Conservation (phyloP, 1,284 basidiomycete genomes). For the Anthracocystis panici-leucophaei region DNA sequence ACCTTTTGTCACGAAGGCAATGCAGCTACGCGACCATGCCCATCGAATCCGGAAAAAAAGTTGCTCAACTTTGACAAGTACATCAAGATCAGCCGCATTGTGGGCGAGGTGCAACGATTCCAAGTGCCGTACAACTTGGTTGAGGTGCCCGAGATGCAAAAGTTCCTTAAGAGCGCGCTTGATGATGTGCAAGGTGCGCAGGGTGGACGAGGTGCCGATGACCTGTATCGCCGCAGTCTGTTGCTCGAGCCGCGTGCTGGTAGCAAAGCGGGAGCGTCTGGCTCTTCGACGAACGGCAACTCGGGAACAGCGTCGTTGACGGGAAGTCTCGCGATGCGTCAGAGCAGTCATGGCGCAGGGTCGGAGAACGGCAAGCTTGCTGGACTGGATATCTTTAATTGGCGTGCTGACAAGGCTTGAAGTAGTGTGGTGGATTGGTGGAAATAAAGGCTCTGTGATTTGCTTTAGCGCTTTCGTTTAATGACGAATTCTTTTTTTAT, state of each 20-base stretch:
- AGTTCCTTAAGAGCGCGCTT: slow-evolving; percentile 74
- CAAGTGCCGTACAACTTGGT: slow-evolving; percentile 86
- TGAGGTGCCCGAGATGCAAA: slow-evolving; percentile 84
- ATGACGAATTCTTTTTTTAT: background rate
- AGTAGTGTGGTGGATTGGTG: background rate
- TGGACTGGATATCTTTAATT: slow-evolving; percentile 63
- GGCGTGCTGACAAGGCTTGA: slow-evolving; percentile 50
- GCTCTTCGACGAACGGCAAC: background rate
- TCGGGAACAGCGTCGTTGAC: slow-evolving; percentile 23
- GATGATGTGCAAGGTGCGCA: slow-evolving; percentile 48
- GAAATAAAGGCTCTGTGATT: background rate
- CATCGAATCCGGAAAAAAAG: slow-evolving; percentile 80
- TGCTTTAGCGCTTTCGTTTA: background rate
- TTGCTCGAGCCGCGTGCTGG: slow-evolving; percentile 64
- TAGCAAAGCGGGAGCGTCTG: slow-evolving; percentile 9
- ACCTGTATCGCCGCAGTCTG: slow-evolving; percentile 66
- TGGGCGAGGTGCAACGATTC: slow-evolving; percentile 88
- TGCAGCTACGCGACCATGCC: slow-evolving; percentile 79
- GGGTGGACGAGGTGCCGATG: slow-evolving; percentile 57
- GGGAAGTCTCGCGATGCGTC: slow-evolving; percentile 46
- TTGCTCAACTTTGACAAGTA: slow-evolving; percentile 88
- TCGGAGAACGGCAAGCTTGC: slow-evolving; percentile 33
- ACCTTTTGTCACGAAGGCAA: slow-evolving; percentile 97
- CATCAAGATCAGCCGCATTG: slow-evolving; percentile 69
- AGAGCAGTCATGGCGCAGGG: slow-evolving; percentile 19